Evolutionary conservation across 768 basidiomycete genomes (phyloP).

Genomic region (Mrakia frigida): DNA sequence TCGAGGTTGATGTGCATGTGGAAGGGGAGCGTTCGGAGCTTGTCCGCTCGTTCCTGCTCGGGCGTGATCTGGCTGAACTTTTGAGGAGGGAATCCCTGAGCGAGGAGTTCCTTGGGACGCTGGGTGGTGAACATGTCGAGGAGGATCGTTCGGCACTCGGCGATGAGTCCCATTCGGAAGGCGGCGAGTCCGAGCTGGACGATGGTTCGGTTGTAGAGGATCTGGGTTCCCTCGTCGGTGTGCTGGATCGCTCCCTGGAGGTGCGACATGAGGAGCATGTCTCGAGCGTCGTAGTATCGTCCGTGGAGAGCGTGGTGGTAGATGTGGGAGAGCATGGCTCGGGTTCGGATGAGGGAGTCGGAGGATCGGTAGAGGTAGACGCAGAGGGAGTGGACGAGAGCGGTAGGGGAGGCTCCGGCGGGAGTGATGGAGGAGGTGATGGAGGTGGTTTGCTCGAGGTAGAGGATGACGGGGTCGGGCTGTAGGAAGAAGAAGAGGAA

Average conservation of each 20-base stretch:
- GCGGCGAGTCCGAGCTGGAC: slow-evolving; percentile 96
- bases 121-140: slow-evolving; percentile 96
- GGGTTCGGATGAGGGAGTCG: slow-evolving; percentile 84
- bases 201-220: slow-evolving; percentile 93
- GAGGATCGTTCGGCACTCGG: slow-evolving; percentile 84
- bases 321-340: slow-evolving; percentile 95
- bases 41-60: slow-evolving; percentile 96
- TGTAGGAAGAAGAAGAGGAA: slow-evolving; percentile 41
- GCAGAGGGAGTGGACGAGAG: slow-evolving; percentile 82
- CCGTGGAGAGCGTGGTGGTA: slow-evolving; percentile 96
- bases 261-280: slow-evolving; percentile 98
- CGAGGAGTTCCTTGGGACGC: slow-evolving; percentile 92
- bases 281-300: slow-evolving; percentile 91
- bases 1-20: slow-evolving; percentile 99
- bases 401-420: slow-evolving; percentile 56
- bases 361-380: slow-evolving; percentile 87
- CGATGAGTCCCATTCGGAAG: slow-evolving; percentile 89
- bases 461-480: slow-evolving; percentile 89
- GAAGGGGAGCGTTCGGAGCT: slow-evolving; percentile 92
- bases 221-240: slow-evolving; percentile 94
- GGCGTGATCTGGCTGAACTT: slow-evolving; percentile 76
- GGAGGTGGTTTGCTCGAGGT: slow-evolving; percentile 66
- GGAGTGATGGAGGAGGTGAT: slow-evolving; percentile 56
- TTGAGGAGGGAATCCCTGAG: slow-evolving; percentile 91
- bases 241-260: slow-evolving; percentile 94